These are phyloP conservation scores for Tolypocladium paradoxum DNA, from an alignment of 2,329 filamentous ascomycete genomes.

Conservation along the genomic window DNA sequence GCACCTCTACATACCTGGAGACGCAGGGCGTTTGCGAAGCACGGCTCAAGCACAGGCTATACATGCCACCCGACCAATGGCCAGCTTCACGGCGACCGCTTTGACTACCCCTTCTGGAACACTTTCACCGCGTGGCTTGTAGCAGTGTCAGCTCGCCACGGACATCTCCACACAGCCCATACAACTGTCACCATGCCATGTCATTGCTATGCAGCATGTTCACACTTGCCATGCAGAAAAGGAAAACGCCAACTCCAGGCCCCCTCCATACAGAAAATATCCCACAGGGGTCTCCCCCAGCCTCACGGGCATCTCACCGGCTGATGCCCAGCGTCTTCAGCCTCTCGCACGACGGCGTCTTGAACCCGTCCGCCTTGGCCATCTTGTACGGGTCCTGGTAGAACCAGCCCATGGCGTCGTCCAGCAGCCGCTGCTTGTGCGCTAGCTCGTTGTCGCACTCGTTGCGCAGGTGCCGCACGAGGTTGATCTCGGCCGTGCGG, in stretches of 20 bases:
- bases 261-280: background rate
- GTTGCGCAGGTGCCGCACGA: constrained; percentile 54
- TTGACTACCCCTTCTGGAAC: background rate
- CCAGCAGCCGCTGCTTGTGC: constrained; percentile 53
- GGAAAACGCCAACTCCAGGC: constrained; percentile 5
- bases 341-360: constrained; percentile 42
- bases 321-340: constrained; percentile 28
- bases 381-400: constrained; percentile 72
- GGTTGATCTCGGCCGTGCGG: constrained; percentile 61
- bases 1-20: no score
- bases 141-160: background rate
- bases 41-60: no score
- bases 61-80: background rate
- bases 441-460: constrained; percentile 67
- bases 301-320: background rate
- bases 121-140: background rate
- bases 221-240: background rate
- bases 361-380: constrained; percentile 49
- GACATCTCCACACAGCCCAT: background rate
- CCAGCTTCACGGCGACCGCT: background rate
- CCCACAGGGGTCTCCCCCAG: background rate
- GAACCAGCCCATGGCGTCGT: constrained; percentile 82
- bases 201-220: background rate
- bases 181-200: background rate
- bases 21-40: no score